phyloP scores from a whole-genome alignment of 306 rosid species.

The Quercus mongolica region DNA sequence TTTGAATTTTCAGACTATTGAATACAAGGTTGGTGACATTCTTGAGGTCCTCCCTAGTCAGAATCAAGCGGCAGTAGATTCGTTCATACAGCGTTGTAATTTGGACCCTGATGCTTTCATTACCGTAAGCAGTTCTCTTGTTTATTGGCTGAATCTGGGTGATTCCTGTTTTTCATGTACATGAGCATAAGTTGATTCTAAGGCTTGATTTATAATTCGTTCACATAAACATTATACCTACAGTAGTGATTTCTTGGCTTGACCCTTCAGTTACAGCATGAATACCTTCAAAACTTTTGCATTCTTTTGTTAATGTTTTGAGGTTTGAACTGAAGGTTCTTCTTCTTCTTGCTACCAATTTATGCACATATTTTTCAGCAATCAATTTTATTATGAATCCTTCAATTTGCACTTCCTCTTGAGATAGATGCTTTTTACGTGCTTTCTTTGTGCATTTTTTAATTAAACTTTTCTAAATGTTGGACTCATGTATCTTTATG shows the following conservation, averaged over 20 bases:
- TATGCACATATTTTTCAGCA: background rate
- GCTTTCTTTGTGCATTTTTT: background rate
- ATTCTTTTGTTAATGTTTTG: background rate
- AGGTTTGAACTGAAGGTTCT: background rate
- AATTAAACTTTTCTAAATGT: background rate
- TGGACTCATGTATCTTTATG: background rate
- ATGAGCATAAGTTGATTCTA: background rate
- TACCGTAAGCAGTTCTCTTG: conserved; percentile 53
- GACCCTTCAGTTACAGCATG: background rate
- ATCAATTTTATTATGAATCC: background rate
- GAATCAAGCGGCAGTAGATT: conserved; percentile 60
- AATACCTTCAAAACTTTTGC: background rate
- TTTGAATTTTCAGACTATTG: conserved; percentile 36
- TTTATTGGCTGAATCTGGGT: background rate
- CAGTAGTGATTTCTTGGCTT: background rate
- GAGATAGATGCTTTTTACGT: background rate
- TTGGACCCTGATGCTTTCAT: conserved; percentile 78
- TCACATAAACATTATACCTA: background rate
- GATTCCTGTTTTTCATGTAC: background rate
- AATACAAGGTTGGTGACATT: conserved; percentile 71
- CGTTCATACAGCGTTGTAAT: conserved; percentile 64
- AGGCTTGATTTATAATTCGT: background rate
- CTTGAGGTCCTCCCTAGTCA: conserved; percentile 87
- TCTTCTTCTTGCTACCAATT: background rate
- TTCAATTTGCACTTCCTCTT: background rate